Evolutionary conservation across 257 asterid species (phyloP), one percentile per base, ranked within the genome.

Genomic region (Solanum virginianum): DNA sequence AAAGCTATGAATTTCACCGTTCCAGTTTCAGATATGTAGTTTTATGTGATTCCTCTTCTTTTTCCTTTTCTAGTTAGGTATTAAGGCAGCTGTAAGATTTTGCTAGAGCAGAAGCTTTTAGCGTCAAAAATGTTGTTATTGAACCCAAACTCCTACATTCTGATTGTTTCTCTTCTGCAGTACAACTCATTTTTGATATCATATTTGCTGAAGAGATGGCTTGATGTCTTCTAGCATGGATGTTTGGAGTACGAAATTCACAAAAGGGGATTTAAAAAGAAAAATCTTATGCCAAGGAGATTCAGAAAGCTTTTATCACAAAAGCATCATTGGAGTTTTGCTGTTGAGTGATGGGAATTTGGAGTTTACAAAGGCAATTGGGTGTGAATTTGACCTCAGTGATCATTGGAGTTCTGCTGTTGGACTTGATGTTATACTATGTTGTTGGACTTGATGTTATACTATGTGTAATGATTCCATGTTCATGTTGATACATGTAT

Each of bases 261-360:
- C 2, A 32, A 2, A 32, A 32, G 36, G 36, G 36, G 0, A 32
- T 32, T 32, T 32, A 3, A 32, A 32, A 3, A 32, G 36, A 32
- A 32, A 32, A 32, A 32, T 32, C 36, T 32, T 32, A 32, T 32
- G 36, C 36, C 36, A 32, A 32, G 36, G 36, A 32, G 36, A 32
- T 32, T 32, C 36, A 32, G 3, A 32, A 32, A 32, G 36, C 3
- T 32, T 32, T 32, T 3, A 32, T 32, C 36, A 32, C 36, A 32
- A 32, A 32, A 32, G 36, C 36, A 32, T 32, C 36, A 32, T 32
- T 41, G 98, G 92, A 56, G 94, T 97, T 24, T n/a, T 95, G 94
- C 41, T 97, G 88, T 80, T 97, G 90, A 97, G 99, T 71, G 98
- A 97, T 83, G 99, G 98, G 5, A 97, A 97, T 84, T 94, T 97